Evolutionary conservation across 2,329 filamentous ascomycete genomes (phyloP), one percentile per base, ranked within the genome.

Genomic region (Neonectria hederae): DNA sequence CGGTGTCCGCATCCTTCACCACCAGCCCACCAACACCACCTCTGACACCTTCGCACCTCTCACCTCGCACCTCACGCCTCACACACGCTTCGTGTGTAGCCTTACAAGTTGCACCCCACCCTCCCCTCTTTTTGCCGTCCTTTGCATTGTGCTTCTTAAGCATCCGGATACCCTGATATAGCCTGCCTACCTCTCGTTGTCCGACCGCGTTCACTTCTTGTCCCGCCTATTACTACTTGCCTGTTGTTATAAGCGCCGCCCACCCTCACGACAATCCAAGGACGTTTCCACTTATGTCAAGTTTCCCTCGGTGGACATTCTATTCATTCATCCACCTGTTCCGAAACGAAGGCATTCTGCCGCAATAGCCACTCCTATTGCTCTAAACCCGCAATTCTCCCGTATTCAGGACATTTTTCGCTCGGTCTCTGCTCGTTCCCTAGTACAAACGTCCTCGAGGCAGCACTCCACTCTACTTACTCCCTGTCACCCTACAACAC

Each of bases 161-260:
- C 30, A 54, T 59, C 61, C 55, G 55, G 28, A 35, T 59, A 24
- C 43, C 49, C 49, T 46, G 62, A 58, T 54, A 65, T 61, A 60
- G 48, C 62, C 56, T 38, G 26, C 43, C 56, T 59, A 22, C 66
- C 61, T 57, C 52, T 55, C 59, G 24, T 59, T 43, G 42, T 56
- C 60, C 53, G 54, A 43, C n/a, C 35, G 45, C 59, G 28, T 52
- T 62, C 35, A 19, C 46, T 35, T 30, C 40, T 30, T 24, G 30
- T 42, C 17, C 54, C 10, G 42, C 45, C 32, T 42, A 26, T 28
- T 35, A 30, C 28, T 43, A 42, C 45, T 60, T 43, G 24, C 42
- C 46, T 54, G 46, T 42, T 60, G 48, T 63, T 61, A 66, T 66
- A 65, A 57, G 60, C 60, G 53, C 48, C 46, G 54, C 57, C 65